Base-by-base conservation (phyloP, 495 filamentous ascomycete species). In the Podospora appendiculata region DNA sequence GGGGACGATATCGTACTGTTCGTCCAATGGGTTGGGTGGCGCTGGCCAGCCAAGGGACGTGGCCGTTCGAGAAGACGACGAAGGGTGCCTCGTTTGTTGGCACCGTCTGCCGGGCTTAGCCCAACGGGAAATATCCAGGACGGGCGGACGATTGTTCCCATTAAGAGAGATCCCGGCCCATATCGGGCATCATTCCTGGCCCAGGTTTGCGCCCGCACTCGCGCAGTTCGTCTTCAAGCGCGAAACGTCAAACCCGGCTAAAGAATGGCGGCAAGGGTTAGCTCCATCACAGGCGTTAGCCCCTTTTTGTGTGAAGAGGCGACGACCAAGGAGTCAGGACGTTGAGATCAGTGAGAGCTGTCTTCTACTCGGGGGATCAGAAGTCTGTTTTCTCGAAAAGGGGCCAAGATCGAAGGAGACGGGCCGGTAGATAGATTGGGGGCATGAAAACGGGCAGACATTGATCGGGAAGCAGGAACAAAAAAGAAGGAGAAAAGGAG, bases 11-110 rank as follows among this genome's bases (percentile, higher is more conserved):
- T 41, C 39, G 16, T 11, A 12, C 50, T 56, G 14, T 5, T 13
- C 34, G 40, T 41, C 54, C 54, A 56, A 32, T 56, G 49, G 40
- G 38, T 25, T 39, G 32, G 44, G 43, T 36, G 19, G 38, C 19
- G 49, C 49, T 52, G 49, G 35, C 48, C 45, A 48, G 40, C 35
- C 43, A 16, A 48, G 17, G 34, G 25, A 25, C 25, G 25, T 25
- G 25, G 25, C 25, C 25, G 25, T 25, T 25, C 25, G 25, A 25
- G 8, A 12, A 9, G 7, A 32, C 36, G 19, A 7, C 42, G 50
- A 18, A 16, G 36, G 14, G 34, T 36, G 19, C 41, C 34, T 39
- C 16, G 36, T 33, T 25, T 25, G 25, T 34, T 41, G 32, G 36
- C 16, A 16, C 16, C 32, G 33, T 16, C 32, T n/a, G 38, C 11